These are phyloP conservation scores for Ceriops zippeliana DNA, from an alignment of 345 rosid species.

Conservation along the genomic window DNA sequence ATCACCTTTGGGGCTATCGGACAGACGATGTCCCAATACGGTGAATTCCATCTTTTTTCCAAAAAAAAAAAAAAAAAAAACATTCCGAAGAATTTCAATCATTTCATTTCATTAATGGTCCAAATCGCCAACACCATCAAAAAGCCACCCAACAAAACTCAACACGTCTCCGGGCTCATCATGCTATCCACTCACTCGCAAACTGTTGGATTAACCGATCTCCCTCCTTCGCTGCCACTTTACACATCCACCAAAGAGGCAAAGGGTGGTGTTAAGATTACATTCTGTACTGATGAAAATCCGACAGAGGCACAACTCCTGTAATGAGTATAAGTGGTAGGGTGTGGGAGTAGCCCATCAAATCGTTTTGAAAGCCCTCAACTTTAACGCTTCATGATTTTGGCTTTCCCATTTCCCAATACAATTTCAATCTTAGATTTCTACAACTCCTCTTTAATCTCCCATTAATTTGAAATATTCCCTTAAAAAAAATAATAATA, in stretches of 20 bases:
- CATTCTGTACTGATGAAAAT: conserved; percentile 11
- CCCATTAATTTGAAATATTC: conserved; percentile 7
- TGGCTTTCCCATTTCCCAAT: too few species aligned
- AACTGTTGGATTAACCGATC: background rate
- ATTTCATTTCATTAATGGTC: too few species aligned
- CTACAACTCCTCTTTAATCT: background rate
- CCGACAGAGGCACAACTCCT: background rate
- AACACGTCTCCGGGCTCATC: background rate
- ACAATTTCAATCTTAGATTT: too few species aligned
- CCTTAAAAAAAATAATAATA: background rate
- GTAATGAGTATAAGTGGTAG: too few species aligned
- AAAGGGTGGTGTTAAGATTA: background rate
- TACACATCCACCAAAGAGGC: background rate
- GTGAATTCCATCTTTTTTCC: too few species aligned
- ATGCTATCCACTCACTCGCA: background rate
- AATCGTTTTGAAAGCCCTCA: too few species aligned
- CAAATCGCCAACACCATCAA: background rate
- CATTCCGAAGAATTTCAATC: too few species aligned
- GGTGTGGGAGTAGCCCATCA: too few species aligned
- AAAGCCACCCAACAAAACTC: background rate
- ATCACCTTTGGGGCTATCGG: too few species aligned
- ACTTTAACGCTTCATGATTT: too few species aligned
- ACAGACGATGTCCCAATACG: too few species aligned
- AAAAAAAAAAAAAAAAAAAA: too few species aligned
- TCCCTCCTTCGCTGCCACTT: background rate